Base-by-base conservation (phyloP, 306 rosid species). In the Vachellia pachyceras region DNA sequence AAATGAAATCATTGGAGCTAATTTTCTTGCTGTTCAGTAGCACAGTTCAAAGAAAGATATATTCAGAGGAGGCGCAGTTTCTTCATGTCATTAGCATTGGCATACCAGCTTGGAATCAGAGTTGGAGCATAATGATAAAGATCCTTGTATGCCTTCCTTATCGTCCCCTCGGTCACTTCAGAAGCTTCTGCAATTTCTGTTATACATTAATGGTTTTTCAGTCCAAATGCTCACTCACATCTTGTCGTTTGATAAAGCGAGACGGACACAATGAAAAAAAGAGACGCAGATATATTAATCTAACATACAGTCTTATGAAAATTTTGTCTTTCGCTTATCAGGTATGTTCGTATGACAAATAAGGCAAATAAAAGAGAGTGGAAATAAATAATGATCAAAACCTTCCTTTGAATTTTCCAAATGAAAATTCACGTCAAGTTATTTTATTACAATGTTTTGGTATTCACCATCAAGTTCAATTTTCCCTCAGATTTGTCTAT, bases 21-120 rank as follows among this genome's bases (percentile, higher is more conserved):
- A 47, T 47, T 47, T 44, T 46, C 50, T 5, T 17, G 54, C 5
- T 14, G 40, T 37, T 3, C 5, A 37, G 57, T 3, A 15, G 57
- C 57, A 14, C 15, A 4, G 20, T 47, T 47, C 18, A 47, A 5
- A 50, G 20, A 50, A 15, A 50, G 12, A 14, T 18, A 50, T 50
- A 20, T 29, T 72, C 45, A 35, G 37, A 29, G 60, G 40, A 33
- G 1, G 22, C 6, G 3, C 17, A 47, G 45, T 40, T 37, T 70
- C 39, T 39, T 42, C 10, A 75, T 13, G 67, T 76, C 75, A 40
- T 84, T 77, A 37, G 3, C n/a, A 37, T 64, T 80, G 58, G 77
- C 71, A 37, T 14, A 80, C 82, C 82, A 80, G 25, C 41, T 66
- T 12, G 87, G 87, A 41, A 71, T 80, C 7, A 84, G 55, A 73